A percentile compares a stretch with the other conserved stretches of the same genome.
Conservation (phyloP, 805 yeast genomes). For the Candida hungchunana region DNA sequence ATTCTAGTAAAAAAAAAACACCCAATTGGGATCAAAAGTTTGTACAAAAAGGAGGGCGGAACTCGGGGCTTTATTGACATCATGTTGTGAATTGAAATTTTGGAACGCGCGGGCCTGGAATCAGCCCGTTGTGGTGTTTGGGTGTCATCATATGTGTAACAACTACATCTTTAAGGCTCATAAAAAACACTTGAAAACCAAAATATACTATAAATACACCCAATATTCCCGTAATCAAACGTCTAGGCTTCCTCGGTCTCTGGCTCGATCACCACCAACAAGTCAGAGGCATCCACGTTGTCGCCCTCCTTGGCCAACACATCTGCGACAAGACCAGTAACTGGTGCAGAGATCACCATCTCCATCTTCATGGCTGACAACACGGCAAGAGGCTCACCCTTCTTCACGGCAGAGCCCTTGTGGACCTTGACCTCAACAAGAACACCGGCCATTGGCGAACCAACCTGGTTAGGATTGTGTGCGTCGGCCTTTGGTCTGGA, state of each 20-base stretch:
- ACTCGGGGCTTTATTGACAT: too few relatives aligned
- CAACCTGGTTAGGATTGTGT: conserved; percentile 84
- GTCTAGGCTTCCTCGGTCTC: conserved; percentile 13
- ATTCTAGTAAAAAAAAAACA: too few relatives aligned
- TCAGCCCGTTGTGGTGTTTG: too few relatives aligned
- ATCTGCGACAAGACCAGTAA: conserved; percentile 76
- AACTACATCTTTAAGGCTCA: too few relatives aligned
- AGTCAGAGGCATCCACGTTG: conserved; percentile 91
- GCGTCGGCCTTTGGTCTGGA: conserved; percentile 89
- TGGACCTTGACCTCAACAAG: conserved; percentile 91
- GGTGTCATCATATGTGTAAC: too few relatives aligned
- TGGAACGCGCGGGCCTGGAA: too few relatives aligned
- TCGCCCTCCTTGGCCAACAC: conserved; percentile 85
- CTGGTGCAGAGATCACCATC: conserved; percentile 94
- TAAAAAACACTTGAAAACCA: too few relatives aligned
- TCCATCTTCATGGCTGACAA: conserved; percentile 99
- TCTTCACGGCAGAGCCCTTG: conserved; percentile 83
- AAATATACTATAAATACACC: background rate
- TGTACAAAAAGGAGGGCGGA: too few relatives aligned
- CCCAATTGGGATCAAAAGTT: too few relatives aligned
- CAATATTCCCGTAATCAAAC: background rate
- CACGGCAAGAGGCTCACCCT: conserved; percentile 94
- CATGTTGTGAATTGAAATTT: too few relatives aligned
- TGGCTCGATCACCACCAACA: conserved; percentile 57
- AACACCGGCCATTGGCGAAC: conserved; percentile 99